Conservation (phyloP, 106 monocot species). For the Iris macrosiphon region DNA sequence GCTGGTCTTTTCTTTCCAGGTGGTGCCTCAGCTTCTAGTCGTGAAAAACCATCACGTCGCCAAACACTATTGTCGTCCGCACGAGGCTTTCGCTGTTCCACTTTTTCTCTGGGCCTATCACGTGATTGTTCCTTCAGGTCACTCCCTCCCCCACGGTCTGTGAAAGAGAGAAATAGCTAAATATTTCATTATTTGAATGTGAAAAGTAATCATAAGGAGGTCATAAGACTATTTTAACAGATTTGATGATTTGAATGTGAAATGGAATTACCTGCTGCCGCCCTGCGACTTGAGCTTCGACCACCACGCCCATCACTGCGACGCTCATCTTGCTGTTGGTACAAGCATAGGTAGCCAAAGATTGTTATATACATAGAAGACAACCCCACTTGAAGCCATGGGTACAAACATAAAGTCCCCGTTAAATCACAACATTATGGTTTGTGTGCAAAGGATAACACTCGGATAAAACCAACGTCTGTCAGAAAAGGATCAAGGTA, state of each 20-base stretch:
- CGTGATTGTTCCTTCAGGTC: conserved; percentile 28
- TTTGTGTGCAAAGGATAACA: conserved; percentile 1
- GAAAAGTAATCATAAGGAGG: too few species aligned
- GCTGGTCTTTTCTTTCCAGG: conserved; percentile 50
- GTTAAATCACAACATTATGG: conserved; percentile 26
- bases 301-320: conserved; percentile 52
- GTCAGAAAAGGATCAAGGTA: too few species aligned
- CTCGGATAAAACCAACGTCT: too few species aligned
- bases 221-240: not conserved
- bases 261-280: conserved; percentile 32
- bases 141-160: conserved; percentile 45
- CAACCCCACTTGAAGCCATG: conserved; percentile 27
- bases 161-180: not conserved
- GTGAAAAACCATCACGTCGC: conserved; percentile 52
- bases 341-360: conserved; percentile 65
- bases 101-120: conserved; percentile 21
- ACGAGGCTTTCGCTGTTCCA: conserved; percentile 2
- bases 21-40: conserved; percentile 35
- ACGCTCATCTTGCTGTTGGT: conserved; percentile 79
- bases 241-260: not conserved
- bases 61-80: conserved; percentile 30
- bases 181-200: too few species aligned
- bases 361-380: conserved; percentile 38
- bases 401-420: conserved; percentile 30
- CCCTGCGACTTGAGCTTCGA: conserved; percentile 36